Base-by-base conservation (phyloP, 192 early-diverging fungal genomes). In the Lobulomyces angularis region DNA sequence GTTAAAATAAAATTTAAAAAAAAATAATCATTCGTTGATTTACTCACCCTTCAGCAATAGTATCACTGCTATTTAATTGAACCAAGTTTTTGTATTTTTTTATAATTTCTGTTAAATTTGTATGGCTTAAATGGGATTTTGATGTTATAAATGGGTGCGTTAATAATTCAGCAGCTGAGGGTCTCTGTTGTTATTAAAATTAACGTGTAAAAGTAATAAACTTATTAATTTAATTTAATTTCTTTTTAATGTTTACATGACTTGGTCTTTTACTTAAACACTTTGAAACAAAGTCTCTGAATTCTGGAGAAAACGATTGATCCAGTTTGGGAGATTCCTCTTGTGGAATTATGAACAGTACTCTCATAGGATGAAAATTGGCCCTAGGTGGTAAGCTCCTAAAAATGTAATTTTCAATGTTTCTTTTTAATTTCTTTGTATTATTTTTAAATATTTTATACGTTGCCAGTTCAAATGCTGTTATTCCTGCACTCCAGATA, bases 401-500 rank as follows among this genome's bases (percentile, higher is more conserved):
- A n/a, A n/a, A n/a, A n/a, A n/a, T n/a, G n/a, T n/a, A n/a, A n/a
- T n/a, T n/a, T n/a, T n/a, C n/a, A n/a, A n/a, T n/a, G n/a, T n/a
- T n/a, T n/a, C n/a, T n/a, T n/a, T n/a, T n/a, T n/a, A n/a, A n/a
- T n/a, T n/a, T n/a, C n/a, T n/a, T n/a, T n/a, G n/a, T n/a, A n/a
- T n/a, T n/a, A n/a, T n/a, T n/a, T n/a, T n/a, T n/a, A n/a, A n/a
- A n/a, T n/a, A n/a, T n/a, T n/a, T n/a, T n/a, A n/a, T n/a, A n/a
- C n/a, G n/a, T n/a, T 8, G 90, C 90, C 24, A 98, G 62, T 65
- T 98, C 94, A 25, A 96, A 86, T 0, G 89, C 92, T 2, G 92
- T 98, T 48, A 98, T 94, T 1, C 94, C 94, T 22, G 93, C 65
- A 23, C 81, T 85, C 94, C 94, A 97, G 21, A 97, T 92, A 66